These are phyloP conservation scores for Ascochyta clinopodiicola DNA, from an alignment of 2,329 filamentous ascomycete genomes.

Conservation along the genomic window DNA sequence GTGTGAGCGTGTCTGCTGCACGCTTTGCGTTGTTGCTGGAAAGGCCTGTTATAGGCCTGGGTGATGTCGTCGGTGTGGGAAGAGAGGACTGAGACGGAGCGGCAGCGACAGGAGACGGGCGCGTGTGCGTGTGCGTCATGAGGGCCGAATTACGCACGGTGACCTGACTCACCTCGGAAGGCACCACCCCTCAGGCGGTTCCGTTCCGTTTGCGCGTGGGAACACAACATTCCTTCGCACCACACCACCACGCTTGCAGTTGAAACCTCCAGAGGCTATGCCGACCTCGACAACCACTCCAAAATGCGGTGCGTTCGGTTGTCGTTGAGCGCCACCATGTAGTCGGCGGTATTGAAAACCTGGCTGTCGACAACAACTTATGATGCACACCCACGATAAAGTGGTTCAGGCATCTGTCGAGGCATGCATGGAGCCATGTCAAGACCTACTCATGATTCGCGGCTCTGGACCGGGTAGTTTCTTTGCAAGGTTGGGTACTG, in stretches of 20 bases:
- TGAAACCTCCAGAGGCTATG: not conserved
- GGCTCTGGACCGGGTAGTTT: too few relatives aligned
- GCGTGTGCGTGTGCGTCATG: slow-evolving; percentile 19
- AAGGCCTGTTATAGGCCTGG: slow-evolving; percentile 16
- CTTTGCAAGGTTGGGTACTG: too few relatives aligned
- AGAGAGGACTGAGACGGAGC: slow-evolving; percentile 4
- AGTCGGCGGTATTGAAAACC: too few relatives aligned
- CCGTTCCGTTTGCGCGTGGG: slow-evolving; percentile 3
- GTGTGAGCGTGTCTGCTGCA: slow-evolving; percentile 12
- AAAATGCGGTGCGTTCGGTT: too few relatives aligned
- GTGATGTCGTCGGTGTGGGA: slow-evolving; percentile 15
- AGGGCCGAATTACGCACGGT: slow-evolving; percentile 5
- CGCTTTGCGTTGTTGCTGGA: slow-evolving; percentile 10
- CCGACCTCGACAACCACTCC: too few relatives aligned
- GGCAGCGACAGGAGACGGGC: slow-evolving; percentile 1
- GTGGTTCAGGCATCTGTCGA: too few relatives aligned
- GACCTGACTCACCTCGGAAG: slow-evolving; percentile 22
- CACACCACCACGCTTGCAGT: not conserved
- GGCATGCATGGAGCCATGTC: too few relatives aligned
- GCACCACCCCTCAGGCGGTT: not conserved
- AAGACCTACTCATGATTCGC: too few relatives aligned
- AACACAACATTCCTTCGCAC: not conserved
- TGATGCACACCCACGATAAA: too few relatives aligned
- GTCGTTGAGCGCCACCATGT: too few relatives aligned
- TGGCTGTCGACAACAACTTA: too few relatives aligned